Conservation (phyloP, 1,284 basidiomycete genomes). For the Boletus semigastroideus region DNA sequence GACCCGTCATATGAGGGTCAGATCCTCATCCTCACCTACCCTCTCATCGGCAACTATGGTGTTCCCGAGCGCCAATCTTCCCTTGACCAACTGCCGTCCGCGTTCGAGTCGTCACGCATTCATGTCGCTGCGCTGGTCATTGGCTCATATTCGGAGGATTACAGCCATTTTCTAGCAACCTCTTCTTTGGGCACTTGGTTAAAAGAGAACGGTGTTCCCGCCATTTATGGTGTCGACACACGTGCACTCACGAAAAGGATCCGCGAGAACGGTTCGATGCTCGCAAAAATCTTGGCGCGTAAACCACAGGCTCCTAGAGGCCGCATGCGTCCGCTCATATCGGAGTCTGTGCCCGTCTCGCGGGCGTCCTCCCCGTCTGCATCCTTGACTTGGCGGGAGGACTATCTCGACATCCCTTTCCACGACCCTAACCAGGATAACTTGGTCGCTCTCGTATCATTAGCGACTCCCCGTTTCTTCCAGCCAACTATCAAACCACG, state of each 20-base stretch:
- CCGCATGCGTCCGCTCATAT: constrained; percentile 33
- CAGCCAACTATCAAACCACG: constrained; percentile 56
- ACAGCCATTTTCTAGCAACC: constrained; percentile 91
- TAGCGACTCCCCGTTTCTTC: constrained; percentile 69
- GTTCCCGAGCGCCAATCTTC: constrained; percentile 77
- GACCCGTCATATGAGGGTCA: constrained; percentile 99
- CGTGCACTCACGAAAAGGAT: constrained; percentile 96
- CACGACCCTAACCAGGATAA: constrained; percentile 89
- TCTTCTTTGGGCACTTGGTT: constrained; percentile 93
- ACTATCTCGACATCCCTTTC: constrained; percentile 83
- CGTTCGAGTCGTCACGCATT: constrained; percentile 95
- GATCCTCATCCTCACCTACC: constrained; percentile 97
- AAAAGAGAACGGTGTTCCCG: constrained; percentile 93
- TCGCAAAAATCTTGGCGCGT: constrained; percentile 78
- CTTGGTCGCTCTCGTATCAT: constrained; percentile 90
- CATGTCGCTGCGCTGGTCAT: constrained; percentile 93
- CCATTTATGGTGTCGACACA: constrained; percentile 96
- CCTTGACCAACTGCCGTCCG: constrained; percentile 63
- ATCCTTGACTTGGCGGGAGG: constrained; percentile 68
- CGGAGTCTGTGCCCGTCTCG: constrained; percentile 45
- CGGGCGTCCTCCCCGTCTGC: constrained; percentile 52
- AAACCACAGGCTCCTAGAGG: constrained; percentile 43
- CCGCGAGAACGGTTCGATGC: constrained; percentile 91
- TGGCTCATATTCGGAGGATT: constrained; percentile 93
- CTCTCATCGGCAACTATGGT: constrained; percentile 97